Evolutionary conservation across 305 asterid species (phyloP), one percentile per base, ranked within the genome.

Genomic region (Fraxinus angustifolia): DNA sequence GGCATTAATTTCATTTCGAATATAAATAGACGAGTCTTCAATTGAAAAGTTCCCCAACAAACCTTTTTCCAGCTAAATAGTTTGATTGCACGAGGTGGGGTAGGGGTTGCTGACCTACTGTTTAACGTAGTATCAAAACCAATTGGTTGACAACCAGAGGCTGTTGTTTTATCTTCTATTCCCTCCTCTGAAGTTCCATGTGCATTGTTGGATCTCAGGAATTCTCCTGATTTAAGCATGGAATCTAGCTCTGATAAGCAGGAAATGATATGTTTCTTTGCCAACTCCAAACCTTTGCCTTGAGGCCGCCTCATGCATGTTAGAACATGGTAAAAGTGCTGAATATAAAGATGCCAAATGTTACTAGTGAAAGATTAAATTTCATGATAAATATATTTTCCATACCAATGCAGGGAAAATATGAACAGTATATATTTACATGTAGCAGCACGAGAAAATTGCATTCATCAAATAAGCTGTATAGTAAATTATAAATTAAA

Each of bases 261-360:
- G 81, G 91, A 89, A 70, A 81, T 75, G 19, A 94, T 89, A 85
- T 96, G 99, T 81, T 94, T 96, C 89, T 92, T 91, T n/a, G 98
- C 97, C 86, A 93, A 87, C 87, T 96, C 98, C 89, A 96, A 84
- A 70, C 98, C 98, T 96, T 87, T 94, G 84, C 99, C 97, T 90
- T 94, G 99, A 84, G 97, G 96, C 85, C 91, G 89, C 97, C 97
- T 89, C 95, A 93, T 85, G 77, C 93, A 91, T 72, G 90, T 88
- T 48, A 94, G 79, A 83, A 90, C 91, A 82, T 92, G 99, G 88
- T 93, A 93, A 82, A 93, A 91, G 90, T 94, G 97, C 99, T 96
- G 97, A 78, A 85, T 77, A 82, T 75, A 82, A 83, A 73, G 14
- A 81, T 34, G 26, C 28, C 78, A 77, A 60, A 84, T 67, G 82